phyloP scores from a whole-genome alignment of 192 early-diverging fungal species.

The Linnemannia exigua region DNA sequence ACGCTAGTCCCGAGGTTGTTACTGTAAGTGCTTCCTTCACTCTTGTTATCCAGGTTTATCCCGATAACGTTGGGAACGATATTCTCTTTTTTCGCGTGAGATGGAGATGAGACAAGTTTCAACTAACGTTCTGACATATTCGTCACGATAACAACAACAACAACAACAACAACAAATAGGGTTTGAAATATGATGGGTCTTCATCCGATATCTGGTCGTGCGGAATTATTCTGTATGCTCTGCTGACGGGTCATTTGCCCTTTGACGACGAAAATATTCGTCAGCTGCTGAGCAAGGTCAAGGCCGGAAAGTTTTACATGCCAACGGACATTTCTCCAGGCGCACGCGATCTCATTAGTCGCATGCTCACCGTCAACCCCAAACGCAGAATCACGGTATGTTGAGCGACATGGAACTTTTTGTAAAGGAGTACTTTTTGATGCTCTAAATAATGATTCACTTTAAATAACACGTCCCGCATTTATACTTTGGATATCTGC shows the following conservation, averaged over 20 bases:
- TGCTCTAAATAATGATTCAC: neutral
- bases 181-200: conserved; percentile 75
- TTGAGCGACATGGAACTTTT: neutral
- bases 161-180: conserved; percentile 53
- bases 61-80: neutral
- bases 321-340: conserved; percentile 64
- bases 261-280: conserved; percentile 69
- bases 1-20: conserved; percentile 79
- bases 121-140: neutral
- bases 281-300: conserved; percentile 57
- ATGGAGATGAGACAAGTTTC: neutral
- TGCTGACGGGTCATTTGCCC: conserved; percentile 82
- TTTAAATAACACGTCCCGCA: neutral
- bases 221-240: conserved; percentile 83
- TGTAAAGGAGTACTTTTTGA: neutral
- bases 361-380: conserved; percentile 63
- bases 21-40: conserved; percentile 32
- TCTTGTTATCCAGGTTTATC: neutral
- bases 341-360: conserved; percentile 64
- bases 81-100: neutral
- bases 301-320: conserved; percentile 66
- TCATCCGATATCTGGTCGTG: conserved; percentile 86
- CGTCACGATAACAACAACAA: neutral
- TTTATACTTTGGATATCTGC: too few relatives aligned
- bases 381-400: conserved; percentile 61